phyloP scores from a whole-genome alignment of 306 rosid genomes.

The Cotoneaster glaucophyllus region DNA sequence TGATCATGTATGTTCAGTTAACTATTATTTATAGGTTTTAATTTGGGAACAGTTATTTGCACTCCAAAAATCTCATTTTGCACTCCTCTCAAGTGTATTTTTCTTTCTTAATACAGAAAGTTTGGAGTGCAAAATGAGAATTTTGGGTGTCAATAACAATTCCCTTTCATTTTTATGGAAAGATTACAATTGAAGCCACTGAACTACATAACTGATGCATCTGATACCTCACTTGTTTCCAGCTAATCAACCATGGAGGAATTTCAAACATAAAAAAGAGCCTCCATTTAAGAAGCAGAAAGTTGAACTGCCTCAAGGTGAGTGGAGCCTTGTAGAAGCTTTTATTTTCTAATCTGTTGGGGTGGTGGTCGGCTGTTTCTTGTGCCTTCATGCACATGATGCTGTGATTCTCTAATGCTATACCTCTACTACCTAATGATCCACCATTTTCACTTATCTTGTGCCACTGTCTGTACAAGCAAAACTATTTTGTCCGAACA shows the following conservation, averaged over 20 bases:
- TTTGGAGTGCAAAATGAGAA: no score
- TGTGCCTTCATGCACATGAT: neutral
- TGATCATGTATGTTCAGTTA: neutral
- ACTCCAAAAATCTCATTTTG: no score
- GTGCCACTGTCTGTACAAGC: neutral
- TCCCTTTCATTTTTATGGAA: neutral
- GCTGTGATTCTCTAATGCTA: neutral
- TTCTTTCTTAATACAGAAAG: no score
- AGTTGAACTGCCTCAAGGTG: slow-evolving; percentile 72
- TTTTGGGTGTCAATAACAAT: no score
- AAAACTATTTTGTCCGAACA: neutral
- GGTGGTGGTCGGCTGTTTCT: neutral
- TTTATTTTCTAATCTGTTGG: neutral
- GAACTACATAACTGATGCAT: slow-evolving; percentile 10
- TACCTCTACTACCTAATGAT: neutral
- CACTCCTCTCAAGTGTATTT: no score
- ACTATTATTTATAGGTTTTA: neutral
- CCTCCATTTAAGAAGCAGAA: slow-evolving; percentile 69
- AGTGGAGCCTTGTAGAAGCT: slow-evolving; percentile 22
- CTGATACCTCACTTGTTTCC: slow-evolving; percentile 31
- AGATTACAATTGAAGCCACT: neutral
- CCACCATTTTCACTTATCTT: neutral
- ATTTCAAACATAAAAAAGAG: slow-evolving; percentile 64
- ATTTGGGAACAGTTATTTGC: no score
- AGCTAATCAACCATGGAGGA: slow-evolving; percentile 70